Percentiles rank a stretch among this genome's conserved stretches.
phyloP scores from a whole-genome alignment of 257 asterid species.

The Salvia splendens region DNA sequence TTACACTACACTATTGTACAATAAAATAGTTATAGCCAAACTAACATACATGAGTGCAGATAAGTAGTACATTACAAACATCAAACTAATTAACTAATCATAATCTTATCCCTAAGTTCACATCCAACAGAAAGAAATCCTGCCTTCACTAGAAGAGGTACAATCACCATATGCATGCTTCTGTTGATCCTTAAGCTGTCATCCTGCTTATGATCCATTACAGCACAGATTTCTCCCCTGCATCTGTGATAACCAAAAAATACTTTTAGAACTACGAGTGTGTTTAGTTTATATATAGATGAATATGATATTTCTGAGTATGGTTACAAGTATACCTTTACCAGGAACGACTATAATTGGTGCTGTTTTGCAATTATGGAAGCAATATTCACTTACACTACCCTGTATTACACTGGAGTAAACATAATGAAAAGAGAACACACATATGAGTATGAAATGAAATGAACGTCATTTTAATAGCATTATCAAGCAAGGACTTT shows the following conservation, averaged over 20 bases:
- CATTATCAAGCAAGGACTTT: not conserved
- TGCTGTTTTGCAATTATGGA: conserved; percentile 60
- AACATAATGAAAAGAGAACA: conserved; percentile 11
- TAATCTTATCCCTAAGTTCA: conserved; percentile 1
- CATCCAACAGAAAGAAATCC: conserved; percentile 21
- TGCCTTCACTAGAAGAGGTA: conserved; percentile 17
- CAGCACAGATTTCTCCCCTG: conserved; percentile 52
- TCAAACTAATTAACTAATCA: not conserved
- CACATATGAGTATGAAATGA: not conserved
- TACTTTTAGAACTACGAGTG: conserved; percentile 1
- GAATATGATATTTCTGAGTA: not conserved
- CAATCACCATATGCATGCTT: conserved; percentile 17
- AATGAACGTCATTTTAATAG: not conserved
- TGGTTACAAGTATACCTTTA: conserved; percentile 40
- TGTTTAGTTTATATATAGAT: not conserved
- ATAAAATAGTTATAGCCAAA: conserved; percentile 7
- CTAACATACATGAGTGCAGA: conserved; percentile 18
- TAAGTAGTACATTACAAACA: conserved; percentile 14
- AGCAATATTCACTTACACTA: conserved; percentile 57
- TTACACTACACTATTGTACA: not conserved
- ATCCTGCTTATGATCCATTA: conserved; percentile 24
- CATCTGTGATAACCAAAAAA: conserved; percentile 35
- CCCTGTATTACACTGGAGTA: conserved; percentile 52
- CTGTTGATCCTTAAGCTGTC: conserved; percentile 17
- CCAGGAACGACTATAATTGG: conserved; percentile 59